These are phyloP conservation scores for Yamadazyma nakazawae DNA, from an alignment of 805 yeast genomes.

Conservation along the genomic window DNA sequence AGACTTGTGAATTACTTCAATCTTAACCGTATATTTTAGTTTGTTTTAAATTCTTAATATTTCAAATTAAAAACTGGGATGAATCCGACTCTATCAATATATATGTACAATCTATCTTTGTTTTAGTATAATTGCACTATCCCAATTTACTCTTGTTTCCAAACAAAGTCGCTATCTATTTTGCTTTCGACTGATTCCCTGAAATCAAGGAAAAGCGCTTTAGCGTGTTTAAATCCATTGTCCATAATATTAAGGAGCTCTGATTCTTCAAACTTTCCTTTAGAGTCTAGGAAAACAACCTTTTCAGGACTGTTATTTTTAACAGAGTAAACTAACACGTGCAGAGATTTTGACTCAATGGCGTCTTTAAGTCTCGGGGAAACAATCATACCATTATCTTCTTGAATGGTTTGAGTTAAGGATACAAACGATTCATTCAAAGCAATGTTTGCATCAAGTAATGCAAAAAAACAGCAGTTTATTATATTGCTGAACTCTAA, in stretches of 20 bases:
- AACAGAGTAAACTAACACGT: conserved; percentile 60
- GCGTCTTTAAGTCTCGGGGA: conserved; percentile 49
- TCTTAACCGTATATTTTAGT: too few species aligned
- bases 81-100: too few species aligned
- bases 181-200: conserved; percentile 48
- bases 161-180: conserved; percentile 53
- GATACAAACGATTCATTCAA: conserved; percentile 62
- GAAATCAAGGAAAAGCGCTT: conserved; percentile 39
- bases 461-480: conserved; percentile 70
- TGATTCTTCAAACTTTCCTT: conserved; percentile 62
- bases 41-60: too few species aligned
- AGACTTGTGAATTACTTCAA: too few species aligned
- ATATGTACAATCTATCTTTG: background rate
- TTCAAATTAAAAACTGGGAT: too few species aligned
- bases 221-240: conserved; percentile 45
- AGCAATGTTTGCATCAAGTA: conserved; percentile 77
- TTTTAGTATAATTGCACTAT: background rate
- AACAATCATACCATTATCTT: conserved; percentile 25
- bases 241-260: conserved; percentile 54
- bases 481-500: conserved; percentile 27
- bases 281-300: conserved; percentile 66
- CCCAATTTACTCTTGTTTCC: conserved; percentile 33
- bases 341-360: conserved; percentile 51
- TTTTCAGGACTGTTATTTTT: conserved; percentile 49
- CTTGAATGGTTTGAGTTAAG: conserved; percentile 27